Conservation (phyloP, 73 alveolate genomes). For the Stentor coeruleus region DNA sequence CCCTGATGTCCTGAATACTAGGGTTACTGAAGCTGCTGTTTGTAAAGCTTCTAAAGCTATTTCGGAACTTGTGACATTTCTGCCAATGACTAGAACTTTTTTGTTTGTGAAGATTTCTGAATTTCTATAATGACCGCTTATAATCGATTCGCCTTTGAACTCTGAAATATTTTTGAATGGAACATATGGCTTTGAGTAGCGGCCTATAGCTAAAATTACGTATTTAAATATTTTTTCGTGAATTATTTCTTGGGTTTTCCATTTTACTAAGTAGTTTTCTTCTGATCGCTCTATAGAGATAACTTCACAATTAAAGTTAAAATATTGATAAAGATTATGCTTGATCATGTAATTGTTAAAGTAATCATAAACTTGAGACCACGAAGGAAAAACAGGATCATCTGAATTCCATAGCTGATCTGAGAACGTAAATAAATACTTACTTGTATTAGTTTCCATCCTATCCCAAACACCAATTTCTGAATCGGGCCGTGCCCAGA, state of each 20-base stretch:
- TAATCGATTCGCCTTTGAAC: neutral
- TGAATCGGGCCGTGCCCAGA: neutral
- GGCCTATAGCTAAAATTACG: neutral
- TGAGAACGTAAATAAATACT: neutral
- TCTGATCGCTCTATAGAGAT: neutral
- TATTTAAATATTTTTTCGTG: too few species aligned
- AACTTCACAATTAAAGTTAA: neutral
- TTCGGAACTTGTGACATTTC: neutral
- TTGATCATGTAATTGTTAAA: neutral
- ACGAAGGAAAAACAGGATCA: neutral
- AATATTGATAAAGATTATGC: neutral
- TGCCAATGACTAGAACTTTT: neutral
- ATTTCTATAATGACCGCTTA: neutral
- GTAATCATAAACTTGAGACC: neutral
- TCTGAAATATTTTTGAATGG: neutral
- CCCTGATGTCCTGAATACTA: too few species aligned
- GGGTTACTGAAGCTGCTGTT: neutral
- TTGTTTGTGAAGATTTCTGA: neutral
- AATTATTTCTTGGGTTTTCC: neutral
- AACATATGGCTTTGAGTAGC: neutral
- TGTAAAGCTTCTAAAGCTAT: neutral
- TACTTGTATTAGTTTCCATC: neutral
- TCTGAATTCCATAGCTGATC: neutral
- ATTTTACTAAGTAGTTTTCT: neutral
- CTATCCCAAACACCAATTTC: neutral